A percentile compares a stretch with the other conserved stretches of the same genome.
Conservation (phyloP, 805 yeast species). For the Candida verbasci region DNA sequence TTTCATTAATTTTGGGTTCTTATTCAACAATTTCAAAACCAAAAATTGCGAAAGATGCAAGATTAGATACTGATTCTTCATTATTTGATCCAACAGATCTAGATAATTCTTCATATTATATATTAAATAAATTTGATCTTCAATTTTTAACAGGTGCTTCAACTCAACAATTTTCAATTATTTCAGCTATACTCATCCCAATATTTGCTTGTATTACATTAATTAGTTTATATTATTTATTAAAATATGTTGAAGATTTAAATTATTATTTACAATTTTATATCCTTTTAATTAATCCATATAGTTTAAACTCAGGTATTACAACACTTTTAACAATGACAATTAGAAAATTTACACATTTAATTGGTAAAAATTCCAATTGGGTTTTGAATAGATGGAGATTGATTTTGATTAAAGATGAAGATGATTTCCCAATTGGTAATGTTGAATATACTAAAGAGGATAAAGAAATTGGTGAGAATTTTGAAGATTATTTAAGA, state of each 20-base stretch:
- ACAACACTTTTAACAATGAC: slow-evolving; percentile 19
- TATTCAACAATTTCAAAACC: slow-evolving; percentile 21
- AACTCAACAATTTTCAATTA: slow-evolving; percentile 4
- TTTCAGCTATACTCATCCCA: slow-evolving; percentile 31
- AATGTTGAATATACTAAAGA: slow-evolving; percentile 18
- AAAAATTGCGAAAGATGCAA: slow-evolving; percentile 18
- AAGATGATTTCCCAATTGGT: slow-evolving; percentile 33
- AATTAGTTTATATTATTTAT: slow-evolving; percentile 30
- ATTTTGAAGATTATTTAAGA: slow-evolving; percentile 14
- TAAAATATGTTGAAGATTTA: slow-evolving; percentile 30
- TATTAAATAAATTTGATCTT: slow-evolving; percentile 9
- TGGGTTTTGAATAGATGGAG: slow-evolving; percentile 33
- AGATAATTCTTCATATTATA: slow-evolving; percentile 14
- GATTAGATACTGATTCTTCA: slow-evolving; percentile 10
- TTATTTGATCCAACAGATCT: slow-evolving; percentile 21
- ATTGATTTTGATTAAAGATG: slow-evolving; percentile 38
- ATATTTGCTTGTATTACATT: slow-evolving; percentile 38
- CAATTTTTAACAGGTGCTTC: slow-evolving; percentile 6
- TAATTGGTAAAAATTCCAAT: slow-evolving; percentile 19
- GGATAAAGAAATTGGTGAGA: slow-evolving; percentile 21
- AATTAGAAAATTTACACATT: slow-evolving; percentile 23
- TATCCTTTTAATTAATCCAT: slow-evolving; percentile 27
- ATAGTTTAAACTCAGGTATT: slow-evolving; percentile 26
- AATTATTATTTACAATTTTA: slow-evolving; percentile 30
- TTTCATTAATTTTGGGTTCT: slow-evolving; percentile 17